A percentile compares a stretch with the other conserved stretches of the same genome.
phyloP scores from a whole-genome alignment of 2,329 filamentous ascomycete genomes.

The Samsoniella hepiali region DNA sequence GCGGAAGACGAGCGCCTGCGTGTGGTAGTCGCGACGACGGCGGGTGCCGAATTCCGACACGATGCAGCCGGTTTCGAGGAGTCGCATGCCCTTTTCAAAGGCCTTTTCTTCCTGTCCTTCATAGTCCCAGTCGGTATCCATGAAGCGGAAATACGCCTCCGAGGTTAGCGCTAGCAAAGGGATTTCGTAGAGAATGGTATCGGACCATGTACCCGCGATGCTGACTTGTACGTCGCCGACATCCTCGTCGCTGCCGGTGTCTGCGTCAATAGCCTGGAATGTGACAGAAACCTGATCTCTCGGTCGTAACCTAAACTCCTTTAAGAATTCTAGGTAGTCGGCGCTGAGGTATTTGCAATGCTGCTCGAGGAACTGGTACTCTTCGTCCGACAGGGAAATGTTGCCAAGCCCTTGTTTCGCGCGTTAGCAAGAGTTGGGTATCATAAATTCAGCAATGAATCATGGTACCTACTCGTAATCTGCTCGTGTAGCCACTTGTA shows the following conservation, averaged over 20 bases:
- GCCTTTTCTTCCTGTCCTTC: slow-evolving; percentile 56
- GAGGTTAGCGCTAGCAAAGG: slow-evolving; percentile 87
- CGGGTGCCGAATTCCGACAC: slow-evolving; percentile 94
- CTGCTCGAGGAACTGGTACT: slow-evolving; percentile 72
- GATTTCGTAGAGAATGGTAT: slow-evolving; percentile 97
- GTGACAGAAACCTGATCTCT: slow-evolving; percentile 72
- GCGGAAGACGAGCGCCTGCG: slow-evolving; percentile 85
- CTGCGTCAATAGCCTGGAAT: slow-evolving; percentile 55
- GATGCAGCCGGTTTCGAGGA: slow-evolving; percentile 79
- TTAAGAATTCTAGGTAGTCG: slow-evolving; percentile 77
- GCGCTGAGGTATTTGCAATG: slow-evolving; percentile 77
- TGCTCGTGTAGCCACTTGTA: slow-evolving; percentile 72
- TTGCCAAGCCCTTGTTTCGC: slow-evolving; percentile 67
- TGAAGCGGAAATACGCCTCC: slow-evolving; percentile 96
- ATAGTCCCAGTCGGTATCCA: slow-evolving; percentile 89
- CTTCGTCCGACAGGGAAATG: slow-evolving; percentile 73
- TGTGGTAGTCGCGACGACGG: slow-evolving; percentile 87
- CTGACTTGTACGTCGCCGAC: slow-evolving; percentile 73
- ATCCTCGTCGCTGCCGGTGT: slow-evolving; percentile 62
- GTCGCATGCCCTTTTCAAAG: slow-evolving; percentile 53
- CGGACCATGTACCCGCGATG: slow-evolving; percentile 81
- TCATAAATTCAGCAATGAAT: background rate
- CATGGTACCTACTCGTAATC: slow-evolving; percentile 52
- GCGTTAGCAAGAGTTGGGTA: background rate
- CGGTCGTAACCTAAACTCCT: slow-evolving; percentile 76